Evolutionary conservation across 495 filamentous ascomycete genomes (phyloP).

Genomic region (Aspergillus asperescens): DNA sequence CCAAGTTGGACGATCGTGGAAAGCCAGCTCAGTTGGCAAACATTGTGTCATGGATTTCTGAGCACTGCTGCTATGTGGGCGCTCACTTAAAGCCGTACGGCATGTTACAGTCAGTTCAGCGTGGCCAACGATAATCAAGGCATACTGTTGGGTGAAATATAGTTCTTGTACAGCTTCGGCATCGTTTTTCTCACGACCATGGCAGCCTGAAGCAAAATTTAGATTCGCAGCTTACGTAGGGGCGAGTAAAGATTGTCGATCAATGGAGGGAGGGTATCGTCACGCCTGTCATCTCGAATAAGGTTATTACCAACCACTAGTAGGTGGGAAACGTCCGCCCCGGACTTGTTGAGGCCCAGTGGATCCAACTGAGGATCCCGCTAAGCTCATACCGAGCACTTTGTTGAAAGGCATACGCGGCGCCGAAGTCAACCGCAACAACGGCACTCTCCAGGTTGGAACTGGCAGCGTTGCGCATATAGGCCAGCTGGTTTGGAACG

Average conservation of each 20-base stretch:
- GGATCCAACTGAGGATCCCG: no score
- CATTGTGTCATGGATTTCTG: constrained; percentile 31
- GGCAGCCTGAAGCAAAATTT: no score
- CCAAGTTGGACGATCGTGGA: constrained; percentile 28
- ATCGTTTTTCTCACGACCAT: no score
- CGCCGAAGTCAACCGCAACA: constrained; percentile 40
- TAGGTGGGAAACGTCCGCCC: no score
- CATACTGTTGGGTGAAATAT: background rate
- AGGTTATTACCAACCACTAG: no score
- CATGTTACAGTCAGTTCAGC: background rate
- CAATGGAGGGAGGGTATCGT: background rate
- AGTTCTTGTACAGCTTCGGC: background rate
- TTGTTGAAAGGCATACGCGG: constrained; percentile 14
- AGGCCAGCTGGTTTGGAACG: constrained; percentile 58
- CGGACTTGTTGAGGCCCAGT: no score
- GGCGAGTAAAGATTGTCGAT: background rate
- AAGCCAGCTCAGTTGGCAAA: constrained; percentile 24
- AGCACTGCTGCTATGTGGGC: constrained; percentile 25
- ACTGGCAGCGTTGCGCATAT: constrained; percentile 35
- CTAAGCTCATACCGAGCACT: constrained; percentile 11
- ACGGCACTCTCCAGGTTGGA: constrained; percentile 39
- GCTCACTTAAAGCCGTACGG: background rate
- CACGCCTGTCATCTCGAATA: background rate
- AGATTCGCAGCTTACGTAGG: no score
- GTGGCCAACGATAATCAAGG: background rate